phyloP scores from a whole-genome alignment of 2,329 filamentous ascomycete species.

The Mariannaea elegans region DNA sequence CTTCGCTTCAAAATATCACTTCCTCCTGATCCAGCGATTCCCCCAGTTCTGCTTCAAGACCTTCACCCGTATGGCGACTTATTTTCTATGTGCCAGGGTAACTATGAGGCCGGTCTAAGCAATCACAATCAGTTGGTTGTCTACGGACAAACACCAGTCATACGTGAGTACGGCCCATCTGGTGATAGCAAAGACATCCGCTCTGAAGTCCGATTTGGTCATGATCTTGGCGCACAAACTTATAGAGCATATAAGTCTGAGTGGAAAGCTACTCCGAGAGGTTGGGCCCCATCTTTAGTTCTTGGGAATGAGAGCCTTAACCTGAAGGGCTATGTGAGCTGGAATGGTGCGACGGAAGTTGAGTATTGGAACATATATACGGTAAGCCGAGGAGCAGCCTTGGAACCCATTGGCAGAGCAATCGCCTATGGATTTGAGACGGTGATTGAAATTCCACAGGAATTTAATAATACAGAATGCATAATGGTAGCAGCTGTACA shows the following conservation, averaged over 20 bases:
- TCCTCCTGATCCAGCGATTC: conserved; percentile 19
- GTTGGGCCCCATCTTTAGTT: conserved; percentile 27
- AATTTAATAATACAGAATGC: conserved; percentile 27
- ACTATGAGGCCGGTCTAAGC: conserved; percentile 25
- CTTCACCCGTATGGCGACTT: background rate
- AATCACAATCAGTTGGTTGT: conserved; percentile 38
- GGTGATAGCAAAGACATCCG: conserved; percentile 32
- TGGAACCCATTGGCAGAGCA: conserved; percentile 10
- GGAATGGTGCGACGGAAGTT: conserved; percentile 41
- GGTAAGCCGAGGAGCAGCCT: background rate
- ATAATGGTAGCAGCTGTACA: conserved; percentile 33
- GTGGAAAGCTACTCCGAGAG: conserved; percentile 35
- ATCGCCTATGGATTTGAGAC: conserved; percentile 35
- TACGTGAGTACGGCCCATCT: conserved; percentile 35
- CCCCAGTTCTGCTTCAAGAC: conserved; percentile 22
- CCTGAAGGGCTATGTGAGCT: conserved; percentile 32
- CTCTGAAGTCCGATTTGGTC: conserved; percentile 37
- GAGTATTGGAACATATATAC: conserved; percentile 35
- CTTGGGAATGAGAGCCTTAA: conserved; percentile 12
- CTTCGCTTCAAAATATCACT: conserved; percentile 25
- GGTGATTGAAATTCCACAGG: conserved; percentile 27
- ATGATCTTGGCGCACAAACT: conserved; percentile 26
- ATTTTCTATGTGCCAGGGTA: conserved; percentile 30
- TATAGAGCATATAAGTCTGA: conserved; percentile 37
- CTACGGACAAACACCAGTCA: conserved; percentile 34